Base-by-base conservation (phyloP, 163 green algal genomes). In the Scenedesmus sp. region DNA sequence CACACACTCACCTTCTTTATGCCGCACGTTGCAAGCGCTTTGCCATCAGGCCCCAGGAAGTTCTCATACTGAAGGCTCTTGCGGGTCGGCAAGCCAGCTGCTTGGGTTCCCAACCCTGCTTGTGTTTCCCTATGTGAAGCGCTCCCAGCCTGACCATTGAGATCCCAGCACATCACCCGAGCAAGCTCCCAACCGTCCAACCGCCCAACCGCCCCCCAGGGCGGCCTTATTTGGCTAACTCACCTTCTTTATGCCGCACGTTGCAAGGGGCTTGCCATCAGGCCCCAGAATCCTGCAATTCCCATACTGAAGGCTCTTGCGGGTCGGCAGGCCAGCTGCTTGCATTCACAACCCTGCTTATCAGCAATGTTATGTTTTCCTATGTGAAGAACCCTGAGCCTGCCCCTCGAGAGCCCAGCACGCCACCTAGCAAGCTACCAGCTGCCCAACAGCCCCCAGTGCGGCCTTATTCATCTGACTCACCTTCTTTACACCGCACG, bases 241-340 rank as follows among this genome's bases (percentile, higher is more conserved):
- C 62, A 96, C 56, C 82, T 96, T 96, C 59, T 93, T 93, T 12
- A 82, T 55, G 67, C 95, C 94, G 54, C 94, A 96, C 5, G 94
- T 94, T 16, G 93, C 92, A 23, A 96, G 88, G 59, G 94, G 82
- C n/a, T 88, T 77, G 15, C 94, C 93, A 57, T 96, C 94, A 6
- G 88, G 88, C 8, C 54, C 74, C 64, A 91, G 15, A 34, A 92
- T 87, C 34, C 88, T 81, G 76, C 85, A 90, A 55, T 88, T 79
- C 59, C 77, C 83, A 52, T 88, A 88, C 83, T 76, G 83, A 23
- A 88, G n/a, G 56, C 56, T 88, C 56, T 88, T 70, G 12, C 83
- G 54, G 4, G 56, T 74, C 5, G 83, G 83, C 56, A 88, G 83
- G 2, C 83, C 20, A 2, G 83, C 55, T 4, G 83, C 13, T 18